Evolutionary conservation across 768 basidiomycete species (phyloP).

Genomic region (Agrocybe pediades): DNA sequence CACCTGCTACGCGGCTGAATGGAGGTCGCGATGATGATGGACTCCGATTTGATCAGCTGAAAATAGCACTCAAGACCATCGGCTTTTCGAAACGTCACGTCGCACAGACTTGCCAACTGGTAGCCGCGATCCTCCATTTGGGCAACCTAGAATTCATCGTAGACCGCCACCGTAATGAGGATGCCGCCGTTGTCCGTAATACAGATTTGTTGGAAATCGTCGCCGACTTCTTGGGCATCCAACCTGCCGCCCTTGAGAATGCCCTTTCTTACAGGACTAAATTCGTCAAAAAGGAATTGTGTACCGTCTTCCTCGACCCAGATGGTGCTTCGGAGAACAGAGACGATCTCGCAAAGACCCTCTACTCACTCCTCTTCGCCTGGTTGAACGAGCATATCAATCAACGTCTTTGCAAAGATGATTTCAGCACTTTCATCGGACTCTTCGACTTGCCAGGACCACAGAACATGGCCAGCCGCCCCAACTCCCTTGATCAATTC

Average conservation of each 20-base stretch:
- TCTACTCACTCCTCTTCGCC: conserved; percentile 92
- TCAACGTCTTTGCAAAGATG: conserved; percentile 90
- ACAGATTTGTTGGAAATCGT: conserved; percentile 79
- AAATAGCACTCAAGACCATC: conserved; percentile 89
- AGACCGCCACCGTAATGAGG: conserved; percentile 83
- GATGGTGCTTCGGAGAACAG: conserved; percentile 92
- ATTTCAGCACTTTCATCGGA: conserved; percentile 90
- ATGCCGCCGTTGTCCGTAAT: conserved; percentile 91
- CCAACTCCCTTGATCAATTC: conserved; percentile 95
- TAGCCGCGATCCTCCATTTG: conserved; percentile 95
- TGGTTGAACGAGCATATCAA: conserved; percentile 98
- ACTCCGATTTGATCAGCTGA: conserved; percentile 90
- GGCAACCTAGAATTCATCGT: conserved; percentile 93
- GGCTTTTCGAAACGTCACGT: conserved; percentile 95
- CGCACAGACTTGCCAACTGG: conserved; percentile 91
- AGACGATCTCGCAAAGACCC: conserved; percentile 90
- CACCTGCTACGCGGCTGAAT: conserved; percentile 38
- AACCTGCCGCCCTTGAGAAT: conserved; percentile 68
- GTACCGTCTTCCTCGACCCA: conserved; percentile 93
- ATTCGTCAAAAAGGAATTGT: conserved; percentile 94
- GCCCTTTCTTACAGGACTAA: conserved; percentile 91
- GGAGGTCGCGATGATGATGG: conserved; percentile 76
- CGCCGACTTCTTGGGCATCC: conserved; percentile 90
- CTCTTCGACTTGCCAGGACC: conserved; percentile 93
- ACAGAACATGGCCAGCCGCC: conserved; percentile 84